Evolutionary conservation across 768 basidiomycete genomes (phyloP).

Genomic region (Russula virescens): DNA sequence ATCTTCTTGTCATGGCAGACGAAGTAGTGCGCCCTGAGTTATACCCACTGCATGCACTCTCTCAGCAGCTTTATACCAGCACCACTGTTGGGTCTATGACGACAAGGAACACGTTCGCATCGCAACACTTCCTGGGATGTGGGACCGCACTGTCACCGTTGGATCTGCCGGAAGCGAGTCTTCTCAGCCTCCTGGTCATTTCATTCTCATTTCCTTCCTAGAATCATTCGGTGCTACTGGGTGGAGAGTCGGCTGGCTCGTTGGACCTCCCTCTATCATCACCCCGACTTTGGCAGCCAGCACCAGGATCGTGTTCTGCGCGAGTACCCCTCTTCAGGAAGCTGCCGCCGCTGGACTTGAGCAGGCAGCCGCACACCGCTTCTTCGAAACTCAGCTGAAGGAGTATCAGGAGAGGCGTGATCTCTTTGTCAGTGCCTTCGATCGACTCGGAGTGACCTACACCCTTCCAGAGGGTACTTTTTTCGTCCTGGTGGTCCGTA

Average conservation of each 20-base stretch:
- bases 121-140: conserved; percentile 95
- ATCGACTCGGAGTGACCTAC: conserved; percentile 77
- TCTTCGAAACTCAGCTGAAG: conserved; percentile 67
- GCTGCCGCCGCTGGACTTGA: conserved; percentile 89
- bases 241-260: conserved; percentile 96
- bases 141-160: conserved; percentile 96
- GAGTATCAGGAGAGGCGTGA: conserved; percentile 80
- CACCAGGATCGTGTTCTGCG: conserved; percentile 93
- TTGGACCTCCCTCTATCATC: conserved; percentile 80
- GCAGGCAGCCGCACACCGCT: conserved; percentile 59
- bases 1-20: conserved; percentile 89
- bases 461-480: conserved; percentile 87
- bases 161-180: conserved; percentile 85
- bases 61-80: conserved; percentile 40
- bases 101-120: conserved; percentile 86
- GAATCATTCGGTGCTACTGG: conserved; percentile 97
- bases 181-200: neutral
- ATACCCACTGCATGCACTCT: neutral
- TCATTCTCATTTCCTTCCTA: conserved; percentile 31
- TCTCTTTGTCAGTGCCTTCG: conserved; percentile 74
- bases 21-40: conserved; percentile 73
- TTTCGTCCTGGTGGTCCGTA: conserved; percentile 74
- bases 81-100: conserved; percentile 90
- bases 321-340: conserved; percentile 93
- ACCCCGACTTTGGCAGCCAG: conserved; percentile 82